Conservation (phyloP, 139 green algal genomes). For the Chlorella vulgaris region DNA sequence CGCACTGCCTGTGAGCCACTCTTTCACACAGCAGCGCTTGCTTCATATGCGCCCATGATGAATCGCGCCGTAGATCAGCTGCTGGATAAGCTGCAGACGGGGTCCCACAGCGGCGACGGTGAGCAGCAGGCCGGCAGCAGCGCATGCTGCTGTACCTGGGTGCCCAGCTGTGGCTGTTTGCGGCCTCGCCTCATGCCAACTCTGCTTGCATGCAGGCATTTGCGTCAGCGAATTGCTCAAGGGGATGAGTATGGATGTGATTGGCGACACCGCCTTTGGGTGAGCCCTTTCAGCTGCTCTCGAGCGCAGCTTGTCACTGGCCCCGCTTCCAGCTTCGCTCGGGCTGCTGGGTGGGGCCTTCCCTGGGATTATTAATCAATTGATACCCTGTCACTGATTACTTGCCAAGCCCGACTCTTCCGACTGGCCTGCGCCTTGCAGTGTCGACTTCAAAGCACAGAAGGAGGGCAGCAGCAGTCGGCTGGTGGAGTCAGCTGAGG, state of each 20-base stretch:
- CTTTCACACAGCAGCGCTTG: slow-evolving; percentile 6
- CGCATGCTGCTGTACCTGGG: background rate
- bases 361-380: no score
- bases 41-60: slow-evolving; percentile 18
- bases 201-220: background rate
- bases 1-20: slow-evolving; percentile 23
- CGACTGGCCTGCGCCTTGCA: background rate
- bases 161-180: background rate
- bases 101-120: background rate
- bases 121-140: background rate
- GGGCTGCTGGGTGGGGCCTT: no score
- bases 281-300: background rate
- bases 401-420: background rate
- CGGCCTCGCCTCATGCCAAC: background rate
- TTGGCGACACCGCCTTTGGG: slow-evolving; percentile 7
- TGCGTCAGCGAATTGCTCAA: slow-evolving; percentile 13
- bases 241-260: background rate
- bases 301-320: no score
- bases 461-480: background rate
- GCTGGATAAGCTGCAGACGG: background rate
- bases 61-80: background rate
- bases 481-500: background rate
- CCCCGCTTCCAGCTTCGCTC: no score
- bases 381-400: no score
- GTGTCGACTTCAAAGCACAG: background rate